phyloP scores from a whole-genome alignment of 1,284 basidiomycete species.

The Fomitopsis palustris region DNA sequence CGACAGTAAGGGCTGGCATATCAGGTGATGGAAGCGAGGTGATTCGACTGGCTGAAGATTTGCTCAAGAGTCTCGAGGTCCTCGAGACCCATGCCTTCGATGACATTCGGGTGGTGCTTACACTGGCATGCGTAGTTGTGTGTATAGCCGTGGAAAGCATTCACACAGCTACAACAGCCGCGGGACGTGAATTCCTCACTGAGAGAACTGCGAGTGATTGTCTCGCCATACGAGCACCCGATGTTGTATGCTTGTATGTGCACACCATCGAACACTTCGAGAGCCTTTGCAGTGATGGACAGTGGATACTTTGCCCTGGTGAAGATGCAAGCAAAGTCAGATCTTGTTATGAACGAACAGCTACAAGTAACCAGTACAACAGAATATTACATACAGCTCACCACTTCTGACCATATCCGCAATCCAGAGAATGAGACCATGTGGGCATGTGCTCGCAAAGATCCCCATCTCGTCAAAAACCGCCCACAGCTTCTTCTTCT shows the following conservation, averaged over 20 bases:
- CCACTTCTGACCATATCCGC: constrained; percentile 29
- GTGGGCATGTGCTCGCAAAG: constrained; percentile 28
- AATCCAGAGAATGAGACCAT: constrained; percentile 22
- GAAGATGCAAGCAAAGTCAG: neutral
- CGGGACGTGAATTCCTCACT: constrained; percentile 13
- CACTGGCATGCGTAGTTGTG: constrained; percentile 26
- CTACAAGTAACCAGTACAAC: too few species aligned
- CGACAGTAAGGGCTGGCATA: constrained; percentile 23
- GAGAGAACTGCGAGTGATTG: constrained; percentile 1
- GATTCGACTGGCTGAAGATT: constrained; percentile 25
- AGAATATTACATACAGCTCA: constrained; percentile 29
- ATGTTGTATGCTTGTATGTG: constrained; percentile 4
- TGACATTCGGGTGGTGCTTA: constrained; percentile 20
- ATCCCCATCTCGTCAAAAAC: constrained; percentile 31
- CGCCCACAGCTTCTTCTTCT: constrained; percentile 27
- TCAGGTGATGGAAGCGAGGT: constrained; percentile 16
- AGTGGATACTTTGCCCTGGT: constrained; percentile 33
- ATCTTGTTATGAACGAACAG: constrained; percentile 11
- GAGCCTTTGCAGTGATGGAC: constrained; percentile 20
- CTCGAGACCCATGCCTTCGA: constrained; percentile 22
- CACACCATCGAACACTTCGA: constrained; percentile 16
- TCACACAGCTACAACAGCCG: constrained; percentile 1
- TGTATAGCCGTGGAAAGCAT: constrained; percentile 28
- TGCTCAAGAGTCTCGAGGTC: constrained; percentile 27
- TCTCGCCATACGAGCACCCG: constrained; percentile 3